Conservation (phyloP, 2,329 filamentous ascomycete species). For the Fusarium sarcochroum region DNA sequence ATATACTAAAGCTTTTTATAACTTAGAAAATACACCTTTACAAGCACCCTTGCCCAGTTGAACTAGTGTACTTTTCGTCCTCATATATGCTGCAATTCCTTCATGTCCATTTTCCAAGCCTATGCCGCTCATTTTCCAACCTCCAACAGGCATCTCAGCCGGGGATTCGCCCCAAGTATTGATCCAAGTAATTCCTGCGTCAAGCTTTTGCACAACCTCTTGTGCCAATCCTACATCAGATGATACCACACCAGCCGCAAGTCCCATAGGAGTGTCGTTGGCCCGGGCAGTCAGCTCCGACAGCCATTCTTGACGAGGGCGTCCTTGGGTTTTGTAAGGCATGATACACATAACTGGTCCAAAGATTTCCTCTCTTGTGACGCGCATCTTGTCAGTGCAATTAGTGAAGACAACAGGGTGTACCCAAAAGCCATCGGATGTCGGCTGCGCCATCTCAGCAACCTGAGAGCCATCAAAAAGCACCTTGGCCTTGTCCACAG, state of each 20-base stretch:
- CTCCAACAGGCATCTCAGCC: constrained; percentile 92
- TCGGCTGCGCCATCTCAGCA: constrained; percentile 64
- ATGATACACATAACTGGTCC: constrained; percentile 89
- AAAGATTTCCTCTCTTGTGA: constrained; percentile 88
- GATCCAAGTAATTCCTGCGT: constrained; percentile 92
- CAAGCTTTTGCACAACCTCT: constrained; percentile 75
- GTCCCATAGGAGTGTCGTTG: constrained; percentile 82
- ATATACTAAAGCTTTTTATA: constrained; percentile 59
- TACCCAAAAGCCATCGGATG: constrained; percentile 82
- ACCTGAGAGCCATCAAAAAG: constrained; percentile 78
- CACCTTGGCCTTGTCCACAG: constrained; percentile 79
- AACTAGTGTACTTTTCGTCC: constrained; percentile 89
- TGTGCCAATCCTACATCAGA: constrained; percentile 82
- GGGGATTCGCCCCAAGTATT: constrained; percentile 95
- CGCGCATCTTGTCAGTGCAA: constrained; percentile 86
- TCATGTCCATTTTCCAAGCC: constrained; percentile 88
- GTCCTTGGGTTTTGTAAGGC: constrained; percentile 70
- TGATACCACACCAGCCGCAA: constrained; percentile 88
- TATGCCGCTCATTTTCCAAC: constrained; percentile 91
- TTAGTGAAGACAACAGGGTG: constrained; percentile 87
- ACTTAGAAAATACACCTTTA: constrained; percentile 77
- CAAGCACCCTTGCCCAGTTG: constrained; percentile 80
- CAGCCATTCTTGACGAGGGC: constrained; percentile 58
- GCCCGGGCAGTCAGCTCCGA: constrained; percentile 80
- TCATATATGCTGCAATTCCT: constrained; percentile 85